Percentiles rank a stretch among this genome's conserved stretches.
Conservation (phyloP, 345 rosid genomes). For the Linum lewisii region DNA sequence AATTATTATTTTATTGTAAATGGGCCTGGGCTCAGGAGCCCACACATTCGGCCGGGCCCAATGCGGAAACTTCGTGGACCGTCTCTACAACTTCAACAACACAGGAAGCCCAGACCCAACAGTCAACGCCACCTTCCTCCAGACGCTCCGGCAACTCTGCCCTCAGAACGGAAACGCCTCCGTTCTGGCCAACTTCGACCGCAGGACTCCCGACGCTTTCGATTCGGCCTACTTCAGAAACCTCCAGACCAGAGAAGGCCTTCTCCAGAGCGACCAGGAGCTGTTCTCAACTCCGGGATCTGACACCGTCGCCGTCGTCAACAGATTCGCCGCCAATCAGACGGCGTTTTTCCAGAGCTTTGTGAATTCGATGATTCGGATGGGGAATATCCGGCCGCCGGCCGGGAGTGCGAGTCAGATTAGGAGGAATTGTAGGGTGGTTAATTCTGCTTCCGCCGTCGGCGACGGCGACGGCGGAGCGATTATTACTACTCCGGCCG, state of each 20-base stretch:
- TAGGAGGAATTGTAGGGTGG: slow-evolving; percentile 42
- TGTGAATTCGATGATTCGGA: slow-evolving; percentile 42
- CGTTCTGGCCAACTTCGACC: slow-evolving; percentile 34
- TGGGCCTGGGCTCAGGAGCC: slow-evolving; percentile 30
- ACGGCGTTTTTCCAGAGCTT: slow-evolving; percentile 49
- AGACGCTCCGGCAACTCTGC: slow-evolving; percentile 33
- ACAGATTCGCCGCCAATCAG: slow-evolving; percentile 27
- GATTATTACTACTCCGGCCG: too few relatives aligned
- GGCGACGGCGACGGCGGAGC: neutral
- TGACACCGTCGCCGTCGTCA: slow-evolving; percentile 32
- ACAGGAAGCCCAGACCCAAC: slow-evolving; percentile 41
- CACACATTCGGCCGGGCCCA: slow-evolving; percentile 59
- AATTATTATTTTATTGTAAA: too few relatives aligned
- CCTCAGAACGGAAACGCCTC: slow-evolving; percentile 35
- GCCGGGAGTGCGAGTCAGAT: slow-evolving; percentile 52
- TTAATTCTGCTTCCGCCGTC: slow-evolving; percentile 14
- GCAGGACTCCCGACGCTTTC: slow-evolving; percentile 37
- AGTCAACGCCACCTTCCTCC: slow-evolving; percentile 32
- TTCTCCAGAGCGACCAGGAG: slow-evolving; percentile 53
- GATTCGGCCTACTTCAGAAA: slow-evolving; percentile 45
- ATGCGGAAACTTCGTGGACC: slow-evolving; percentile 23
- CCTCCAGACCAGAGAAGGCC: slow-evolving; percentile 31
- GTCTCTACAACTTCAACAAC: slow-evolving; percentile 39
- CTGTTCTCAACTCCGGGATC: slow-evolving; percentile 42
- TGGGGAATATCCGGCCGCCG: slow-evolving; percentile 48